Evolutionary conservation across 768 basidiomycete genomes (phyloP), one percentile per base, ranked within the genome.

Genomic region (Suillus occidentalis): DNA sequence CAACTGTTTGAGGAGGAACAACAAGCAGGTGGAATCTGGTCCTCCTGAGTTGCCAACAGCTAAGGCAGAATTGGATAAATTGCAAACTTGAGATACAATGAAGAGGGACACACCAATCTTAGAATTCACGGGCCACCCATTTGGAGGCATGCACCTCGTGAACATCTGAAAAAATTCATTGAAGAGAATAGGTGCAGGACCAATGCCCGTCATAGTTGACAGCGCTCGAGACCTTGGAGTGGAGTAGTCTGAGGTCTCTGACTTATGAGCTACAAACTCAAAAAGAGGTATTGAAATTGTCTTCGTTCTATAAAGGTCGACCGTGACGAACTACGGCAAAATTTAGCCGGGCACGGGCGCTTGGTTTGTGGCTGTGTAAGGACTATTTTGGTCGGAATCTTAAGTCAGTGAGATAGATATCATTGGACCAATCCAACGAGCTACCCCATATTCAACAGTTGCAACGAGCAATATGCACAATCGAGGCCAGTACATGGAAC

Each of bases 31-130:
- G 4, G 93, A 95, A 74, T 95, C 93, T 12, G 92, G 85, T 2
- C 93, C 93, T 8, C 90, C 93, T 13, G 93, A 94, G 73, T 87
- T 88, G 25, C 89, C 92, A 52, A 94, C 83, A 42, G 84, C 93
- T 92, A 62, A 16, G 62, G 60, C 45, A 59, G 22, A 37, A 3
- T 43, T 43, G 0, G 2, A 6, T 34, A 20, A 13, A 31, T 31
- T 42, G 2, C 7, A 52, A 9, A 45, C 42, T 20, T 45, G 10
- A 49, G 57, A 57, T 22, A n/a, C 40, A 8, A 42, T 22, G 6
- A 13, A 47, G n/a, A 36, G 47, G 8, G 55, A 67, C 77, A 4
- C 61, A 84, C 86, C 84, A 60, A 89, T 76, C n/a, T 71, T 78
- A 4, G 69, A 64, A 2, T 77, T 69, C 6, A 31, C 43, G 37